A percentile compares a stretch with the other conserved stretches of the same genome.
Evolutionary conservation across 2,329 filamentous ascomycete species (phyloP).

Genomic region (Claviceps sorghi): DNA sequence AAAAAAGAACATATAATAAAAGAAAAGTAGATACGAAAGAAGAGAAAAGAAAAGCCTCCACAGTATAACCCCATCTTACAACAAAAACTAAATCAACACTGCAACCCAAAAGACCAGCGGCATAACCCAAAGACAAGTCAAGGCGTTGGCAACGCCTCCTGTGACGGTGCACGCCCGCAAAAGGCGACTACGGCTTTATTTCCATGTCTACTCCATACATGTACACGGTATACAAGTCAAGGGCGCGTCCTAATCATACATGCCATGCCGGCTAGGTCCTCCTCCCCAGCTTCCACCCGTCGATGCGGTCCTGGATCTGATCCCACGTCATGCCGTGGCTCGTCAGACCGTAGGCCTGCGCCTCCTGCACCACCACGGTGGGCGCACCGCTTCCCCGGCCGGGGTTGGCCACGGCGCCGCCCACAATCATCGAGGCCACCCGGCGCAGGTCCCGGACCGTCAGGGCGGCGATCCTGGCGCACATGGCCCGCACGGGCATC

Average conservation of each 20-base stretch:
- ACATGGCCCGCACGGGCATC: constrained; percentile 88
- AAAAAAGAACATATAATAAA: no score
- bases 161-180: no score
- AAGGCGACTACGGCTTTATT: no score
- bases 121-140: no score
- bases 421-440: constrained; percentile 66
- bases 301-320: constrained; percentile 77
- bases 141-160: no score
- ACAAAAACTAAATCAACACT: no score
- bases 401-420: constrained; percentile 58
- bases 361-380: constrained; percentile 89
- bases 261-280: constrained; percentile 9
- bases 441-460: constrained; percentile 67
- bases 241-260: background rate
- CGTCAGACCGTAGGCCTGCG: constrained; percentile 55
- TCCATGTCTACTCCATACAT: no score
- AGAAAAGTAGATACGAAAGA: no score
- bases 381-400: constrained; percentile 74
- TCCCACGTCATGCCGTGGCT: constrained; percentile 64
- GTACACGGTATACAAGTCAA: background rate
- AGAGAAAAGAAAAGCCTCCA: no score
- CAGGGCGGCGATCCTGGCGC: constrained; percentile 65
- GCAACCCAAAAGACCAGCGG: no score
- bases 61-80: no score
- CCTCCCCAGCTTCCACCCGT: constrained; percentile 67